Conservation (phyloP, 75 land plant species). For the Cupressus sempervirens region DNA sequence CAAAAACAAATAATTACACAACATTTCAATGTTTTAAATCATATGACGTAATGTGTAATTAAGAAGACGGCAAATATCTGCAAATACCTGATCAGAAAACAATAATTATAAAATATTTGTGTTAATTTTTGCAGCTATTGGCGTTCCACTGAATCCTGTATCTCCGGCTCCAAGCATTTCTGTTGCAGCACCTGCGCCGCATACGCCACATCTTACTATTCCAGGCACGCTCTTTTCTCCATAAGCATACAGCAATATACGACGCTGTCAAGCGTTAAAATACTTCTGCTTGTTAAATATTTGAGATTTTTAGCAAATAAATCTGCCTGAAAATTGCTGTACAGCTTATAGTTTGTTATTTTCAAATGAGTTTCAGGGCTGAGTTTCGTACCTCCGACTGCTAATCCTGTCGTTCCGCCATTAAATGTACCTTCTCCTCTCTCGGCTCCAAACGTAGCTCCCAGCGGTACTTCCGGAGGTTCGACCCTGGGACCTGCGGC, state of each 20-base stretch:
- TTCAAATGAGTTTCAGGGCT: neutral
- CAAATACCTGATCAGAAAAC: too few relatives aligned
- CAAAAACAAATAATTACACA: too few relatives aligned
- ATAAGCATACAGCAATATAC: too few relatives aligned
- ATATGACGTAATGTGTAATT: too few relatives aligned
- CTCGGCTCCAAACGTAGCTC: neutral
- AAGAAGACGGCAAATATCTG: too few relatives aligned
- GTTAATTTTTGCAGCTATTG: conserved; percentile 1
- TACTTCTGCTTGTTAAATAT: too few relatives aligned
- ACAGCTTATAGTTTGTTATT: neutral
- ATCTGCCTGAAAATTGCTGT: neutral
- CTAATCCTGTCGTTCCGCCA: neutral
- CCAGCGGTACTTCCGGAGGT: neutral
- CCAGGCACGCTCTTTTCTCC: neutral
- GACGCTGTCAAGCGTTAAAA: too few relatives aligned
- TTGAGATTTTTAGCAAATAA: neutral
- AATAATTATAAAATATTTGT: neutral
- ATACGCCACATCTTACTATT: neutral
- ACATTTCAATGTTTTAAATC: too few relatives aligned
- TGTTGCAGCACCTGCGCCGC: neutral
- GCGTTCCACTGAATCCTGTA: neutral
- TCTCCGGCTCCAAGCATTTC: neutral
- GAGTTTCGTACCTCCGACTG: neutral
- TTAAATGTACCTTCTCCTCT: neutral
- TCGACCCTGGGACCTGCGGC: neutral